Evolutionary conservation across 1,284 basidiomycete species (phyloP), one percentile per base, ranked within the genome.

Genomic region (Sporisorium reilianum): DNA sequence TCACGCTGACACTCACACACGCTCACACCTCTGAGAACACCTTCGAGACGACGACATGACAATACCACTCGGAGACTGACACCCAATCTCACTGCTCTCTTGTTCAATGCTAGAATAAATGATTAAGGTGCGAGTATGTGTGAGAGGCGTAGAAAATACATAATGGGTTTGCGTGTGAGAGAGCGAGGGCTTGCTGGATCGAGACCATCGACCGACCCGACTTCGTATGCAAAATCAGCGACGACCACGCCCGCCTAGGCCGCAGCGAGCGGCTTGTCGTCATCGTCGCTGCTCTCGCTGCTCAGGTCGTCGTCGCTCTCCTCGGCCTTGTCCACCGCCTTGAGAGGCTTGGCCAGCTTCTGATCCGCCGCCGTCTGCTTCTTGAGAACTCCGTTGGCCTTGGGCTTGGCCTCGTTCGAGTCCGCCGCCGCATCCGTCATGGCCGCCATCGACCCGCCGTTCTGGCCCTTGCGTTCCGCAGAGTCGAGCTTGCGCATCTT

Each of bases 401-500:
- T 58, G 26, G 65, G 55, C 52, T 62, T 22, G 11, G 52, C 55
- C 22, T 59, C 56, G 16, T 60, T 36, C 25, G 65, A 52, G 26
- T 69, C 69, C 18, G 58, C 69, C 18, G 58, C 55, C 0, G 70
- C 75, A 41, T 65, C 70, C 20, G 70, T 69, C 58, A 74, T 77
- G 26, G 70, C 75, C 2, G 64, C 63, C 54, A 73, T 57, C 32
- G 75, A 70, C n/a, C 65, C 55, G n/a, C 64, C 59, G 16, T 63
- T 61, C 32, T 46, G 63, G 16, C 69, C 70, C 45, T 74, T 78
- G 22, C 78, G 61, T 41, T 72, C 73, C 5, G 75, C 80, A 38
- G 77, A 79, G 42, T 74, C 74, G 9, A 80, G 65, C 55, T 72
- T 80, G 54, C 75, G 76, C 70, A 78, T 82, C 63, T 81, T 81